Evolutionary conservation across 108 stramenopile genomes (phyloP), one percentile per base, ranked within the genome.

Genomic region (Stephanodiscus minutulus): DNA sequence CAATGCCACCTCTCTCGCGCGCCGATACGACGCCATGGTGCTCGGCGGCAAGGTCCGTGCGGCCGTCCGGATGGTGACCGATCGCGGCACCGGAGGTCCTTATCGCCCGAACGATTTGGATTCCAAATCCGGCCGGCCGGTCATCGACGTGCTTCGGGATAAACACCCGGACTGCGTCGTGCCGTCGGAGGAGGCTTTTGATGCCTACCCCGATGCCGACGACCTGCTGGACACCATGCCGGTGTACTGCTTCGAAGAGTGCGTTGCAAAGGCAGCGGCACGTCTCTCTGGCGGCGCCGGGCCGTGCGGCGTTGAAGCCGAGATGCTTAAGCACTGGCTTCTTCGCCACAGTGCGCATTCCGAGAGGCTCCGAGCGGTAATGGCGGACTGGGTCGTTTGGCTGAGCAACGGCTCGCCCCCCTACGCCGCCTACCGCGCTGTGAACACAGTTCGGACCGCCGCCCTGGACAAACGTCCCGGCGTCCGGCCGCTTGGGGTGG

Each of bases 401-500:
- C n/a, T 52, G 36, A 82, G 75, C 44, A 56, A 56, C 12, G 31
- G 20, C 52, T 44, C 15, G 5, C 73, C 73, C 9, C 76, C 76
- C 15, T 83, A 73, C 48, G 82, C 76, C 10, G 56, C 72, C 21
- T 65, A 71, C 55, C 64, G 58, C 2, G 75, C 76, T n/a, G 13
- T 82, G 5, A 72, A 66, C 58, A n/a, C 64, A 1, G 31, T n/a
- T 18, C 65, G 77, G 7, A 52, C 68, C 7, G 7, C 74, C 13
- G 73, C 76, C 15, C 49, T 74, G 13, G 73, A 74, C 68, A 83
- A 83, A 44, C 44, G 49, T 25, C 73, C 76, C 3, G 82, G 82
- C 20, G 58, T 70, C 7, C 59, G 77, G 18, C 77, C 66, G 15
- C 35, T 82, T 11, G 75, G 70, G 4, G 49, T 65, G 13, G 81